These are phyloP conservation scores for Naganishia liquefaciens DNA, from an alignment of 1,284 basidiomycete genomes.

Conservation along the genomic window DNA sequence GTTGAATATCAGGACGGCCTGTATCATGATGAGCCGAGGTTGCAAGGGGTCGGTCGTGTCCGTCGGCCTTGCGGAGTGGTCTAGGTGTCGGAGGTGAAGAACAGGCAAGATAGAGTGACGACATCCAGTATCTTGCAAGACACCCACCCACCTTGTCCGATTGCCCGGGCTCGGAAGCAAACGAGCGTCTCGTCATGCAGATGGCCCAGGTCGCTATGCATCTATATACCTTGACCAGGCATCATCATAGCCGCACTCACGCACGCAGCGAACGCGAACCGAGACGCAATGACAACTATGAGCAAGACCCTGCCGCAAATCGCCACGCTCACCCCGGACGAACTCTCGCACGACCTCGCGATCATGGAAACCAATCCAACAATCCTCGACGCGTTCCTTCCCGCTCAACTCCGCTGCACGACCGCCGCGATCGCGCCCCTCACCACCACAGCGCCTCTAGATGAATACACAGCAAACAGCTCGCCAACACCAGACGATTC, in stretches of 20 bases:
- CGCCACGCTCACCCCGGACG: background rate
- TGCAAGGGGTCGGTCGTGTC: background rate
- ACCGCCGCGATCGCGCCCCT: background rate
- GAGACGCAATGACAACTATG: background rate
- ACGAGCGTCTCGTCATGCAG: background rate
- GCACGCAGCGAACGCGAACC: background rate
- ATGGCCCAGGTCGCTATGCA: background rate
- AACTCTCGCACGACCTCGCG: constrained; percentile 8
- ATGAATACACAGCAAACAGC: background rate
- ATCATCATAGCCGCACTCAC: too few relatives aligned
- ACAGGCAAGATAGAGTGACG: background rate
- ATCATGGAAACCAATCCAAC: constrained; percentile 4
- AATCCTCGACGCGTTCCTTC: constrained; percentile 19
- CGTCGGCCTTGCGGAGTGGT: background rate
- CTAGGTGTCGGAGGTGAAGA: background rate
- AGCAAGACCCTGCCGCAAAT: background rate
- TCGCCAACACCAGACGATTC: constrained; percentile 12
- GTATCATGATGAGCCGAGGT: constrained; percentile 66
- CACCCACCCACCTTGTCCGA: too few relatives aligned
- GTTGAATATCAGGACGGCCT: constrained; percentile 74
- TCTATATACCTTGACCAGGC: background rate
- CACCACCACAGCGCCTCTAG: background rate
- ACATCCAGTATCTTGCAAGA: too few relatives aligned
- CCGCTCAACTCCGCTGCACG: background rate
- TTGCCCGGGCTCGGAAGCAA: too few relatives aligned